Evolutionary conservation across 2,329 filamentous ascomycete species (phyloP).

Genomic region (Furcasterigmium furcatum): DNA sequence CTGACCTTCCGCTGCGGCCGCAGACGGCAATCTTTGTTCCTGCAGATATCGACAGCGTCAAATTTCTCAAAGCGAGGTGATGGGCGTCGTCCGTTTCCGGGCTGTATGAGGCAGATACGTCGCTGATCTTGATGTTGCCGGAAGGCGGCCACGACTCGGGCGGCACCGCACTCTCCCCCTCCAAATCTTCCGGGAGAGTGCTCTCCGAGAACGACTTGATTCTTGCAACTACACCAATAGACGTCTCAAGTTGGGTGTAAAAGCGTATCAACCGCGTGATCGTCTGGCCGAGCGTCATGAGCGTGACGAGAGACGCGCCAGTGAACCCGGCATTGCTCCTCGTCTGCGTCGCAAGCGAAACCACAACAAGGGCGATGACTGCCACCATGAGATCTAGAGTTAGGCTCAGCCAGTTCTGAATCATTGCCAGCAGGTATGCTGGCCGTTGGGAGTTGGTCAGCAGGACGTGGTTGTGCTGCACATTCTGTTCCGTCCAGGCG

Average conservation of each 20-base stretch:
- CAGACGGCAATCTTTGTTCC: constrained; percentile 18
- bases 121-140: constrained; percentile 12
- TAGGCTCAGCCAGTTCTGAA: constrained; percentile 53
- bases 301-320: constrained; percentile 26
- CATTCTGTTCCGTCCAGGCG: constrained; percentile 41
- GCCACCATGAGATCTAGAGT: constrained; percentile 45
- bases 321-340: constrained; percentile 25
- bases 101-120: constrained; percentile 13
- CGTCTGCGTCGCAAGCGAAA: constrained; percentile 41
- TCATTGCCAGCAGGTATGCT: constrained; percentile 49
- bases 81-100: not conserved
- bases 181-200: constrained; percentile 8
- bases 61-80: constrained; percentile 7
- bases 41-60: constrained; percentile 9
- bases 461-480: constrained; percentile 39
- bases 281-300: constrained; percentile 26
- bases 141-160: constrained; percentile 12
- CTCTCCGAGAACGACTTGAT: constrained; percentile 15
- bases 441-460: constrained; percentile 50
- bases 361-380: constrained; percentile 39
- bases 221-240: constrained; percentile 14
- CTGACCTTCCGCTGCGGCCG: constrained; percentile 17
- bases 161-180: constrained; percentile 7
- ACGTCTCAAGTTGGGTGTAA: constrained; percentile 23
- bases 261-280: constrained; percentile 20